A percentile compares a stretch with the other conserved stretches of the same genome.
These are phyloP conservation scores for Teratosphaeria viscida DNA, from an alignment of 2,329 filamentous ascomycete species.

Conservation along the genomic window DNA sequence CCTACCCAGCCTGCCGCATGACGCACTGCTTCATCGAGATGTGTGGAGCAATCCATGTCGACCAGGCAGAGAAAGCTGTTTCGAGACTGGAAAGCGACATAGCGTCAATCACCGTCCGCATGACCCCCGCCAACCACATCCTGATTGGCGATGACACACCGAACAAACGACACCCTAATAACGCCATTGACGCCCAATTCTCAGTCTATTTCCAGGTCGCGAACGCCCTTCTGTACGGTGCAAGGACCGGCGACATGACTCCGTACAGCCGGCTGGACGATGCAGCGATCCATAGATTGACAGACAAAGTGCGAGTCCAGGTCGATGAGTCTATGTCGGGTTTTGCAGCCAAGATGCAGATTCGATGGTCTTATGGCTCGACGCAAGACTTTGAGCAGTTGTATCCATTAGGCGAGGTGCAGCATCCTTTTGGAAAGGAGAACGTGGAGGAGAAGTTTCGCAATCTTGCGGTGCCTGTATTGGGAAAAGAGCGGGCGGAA, in stretches of 20 bases:
- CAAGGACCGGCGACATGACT: conserved; percentile 16
- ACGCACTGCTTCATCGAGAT: conserved; percentile 24
- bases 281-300: conserved; percentile 12
- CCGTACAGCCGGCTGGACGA: conserved; percentile 19
- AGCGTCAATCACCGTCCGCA: conserved; percentile 10
- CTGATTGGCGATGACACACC: conserved; percentile 25
- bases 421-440: conserved; percentile 20
- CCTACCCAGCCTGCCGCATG: conserved; percentile 24
- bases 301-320: conserved; percentile 15
- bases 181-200: conserved; percentile 28
- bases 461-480: conserved; percentile 14
- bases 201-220: conserved; percentile 27
- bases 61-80: background rate
- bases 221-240: conserved; percentile 19
- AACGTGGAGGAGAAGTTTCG: conserved; percentile 22
- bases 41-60: conserved; percentile 11
- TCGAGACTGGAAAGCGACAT: conserved; percentile 6
- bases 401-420: conserved; percentile 18
- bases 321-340: conserved; percentile 13
- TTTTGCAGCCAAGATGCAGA: conserved; percentile 13
- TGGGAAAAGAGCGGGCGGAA: conserved; percentile 12
- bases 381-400: conserved; percentile 11
- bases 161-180: conserved; percentile 27
- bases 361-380: conserved; percentile 16
- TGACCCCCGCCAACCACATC: conserved; percentile 15